Evolutionary conservation across 2,329 filamentous ascomycete species (phyloP).

Genomic region (Teratosphaeria pseudoeucalypti): DNA sequence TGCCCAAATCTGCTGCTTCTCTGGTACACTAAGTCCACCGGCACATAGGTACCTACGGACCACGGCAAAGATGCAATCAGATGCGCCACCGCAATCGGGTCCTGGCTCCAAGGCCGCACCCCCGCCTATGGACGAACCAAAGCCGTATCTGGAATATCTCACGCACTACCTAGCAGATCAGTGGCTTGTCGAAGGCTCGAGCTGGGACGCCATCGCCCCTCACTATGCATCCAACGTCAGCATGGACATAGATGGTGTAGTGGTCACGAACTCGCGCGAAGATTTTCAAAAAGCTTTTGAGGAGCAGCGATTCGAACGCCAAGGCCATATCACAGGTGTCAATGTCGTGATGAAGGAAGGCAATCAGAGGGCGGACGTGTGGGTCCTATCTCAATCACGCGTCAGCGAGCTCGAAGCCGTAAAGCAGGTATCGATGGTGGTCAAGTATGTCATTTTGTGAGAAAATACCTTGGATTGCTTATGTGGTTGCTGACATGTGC

Average conservation of each 20-base stretch:
- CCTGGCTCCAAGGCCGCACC: not conserved
- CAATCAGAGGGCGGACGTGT: not conserved
- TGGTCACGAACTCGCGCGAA: not conserved
- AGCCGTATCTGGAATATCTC: not conserved
- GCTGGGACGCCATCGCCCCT: not conserved
- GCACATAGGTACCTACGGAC: not conserved
- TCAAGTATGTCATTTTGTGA: not conserved
- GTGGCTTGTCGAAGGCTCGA: not conserved
- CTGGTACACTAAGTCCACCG: not conserved
- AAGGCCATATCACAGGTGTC: not conserved
- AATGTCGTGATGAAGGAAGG: not conserved
- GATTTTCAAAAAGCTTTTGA: not conserved
- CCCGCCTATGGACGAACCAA: not conserved
- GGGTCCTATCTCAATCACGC: not conserved
- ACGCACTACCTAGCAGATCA: not conserved
- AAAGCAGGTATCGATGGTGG: not conserved
- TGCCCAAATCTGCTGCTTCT: not conserved
- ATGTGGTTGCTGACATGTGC: not conserved
- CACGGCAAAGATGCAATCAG: not conserved
- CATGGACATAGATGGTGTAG: not conserved
- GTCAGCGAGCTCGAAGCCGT: not conserved
- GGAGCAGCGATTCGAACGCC: not conserved
- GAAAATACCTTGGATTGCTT: not conserved
- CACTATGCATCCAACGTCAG: not conserved
- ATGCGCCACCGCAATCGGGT: not conserved